A percentile compares a stretch with the other conserved stretches of the same genome.
phyloP scores from a whole-genome alignment of 208 protist genomes.

The Naegleria gruberi region DNA sequence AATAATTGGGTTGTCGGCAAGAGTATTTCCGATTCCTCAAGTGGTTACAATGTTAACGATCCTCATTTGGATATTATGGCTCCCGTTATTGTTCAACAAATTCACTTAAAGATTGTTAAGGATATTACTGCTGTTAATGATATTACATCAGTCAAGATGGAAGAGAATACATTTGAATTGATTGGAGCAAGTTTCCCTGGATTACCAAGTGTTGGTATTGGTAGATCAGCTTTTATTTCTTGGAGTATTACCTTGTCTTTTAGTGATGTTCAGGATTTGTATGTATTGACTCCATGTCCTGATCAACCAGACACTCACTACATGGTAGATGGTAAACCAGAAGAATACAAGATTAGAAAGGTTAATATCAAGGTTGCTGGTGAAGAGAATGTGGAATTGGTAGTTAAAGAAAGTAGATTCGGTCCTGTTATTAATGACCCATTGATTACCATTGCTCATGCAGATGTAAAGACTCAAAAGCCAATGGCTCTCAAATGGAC shows the following conservation, averaged over 20 bases:
- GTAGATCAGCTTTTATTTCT: not conserved
- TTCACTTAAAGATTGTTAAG: not conserved
- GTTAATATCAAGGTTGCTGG: not conserved
- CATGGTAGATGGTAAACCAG: not conserved
- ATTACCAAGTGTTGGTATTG: not conserved
- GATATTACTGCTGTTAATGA: not conserved
- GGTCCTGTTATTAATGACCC: not conserved
- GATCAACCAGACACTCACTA: not conserved
- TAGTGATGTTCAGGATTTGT: not conserved
- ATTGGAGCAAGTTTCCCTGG: not conserved
- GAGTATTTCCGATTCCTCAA: not conserved
- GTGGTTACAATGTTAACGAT: not conserved
- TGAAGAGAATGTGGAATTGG: not conserved
- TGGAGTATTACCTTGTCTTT: not conserved
- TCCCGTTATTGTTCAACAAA: not conserved
- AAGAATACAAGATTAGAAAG: not conserved
- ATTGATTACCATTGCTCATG: not conserved
- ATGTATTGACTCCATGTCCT: slow-evolving; percentile 8
- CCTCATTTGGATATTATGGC: slow-evolving; percentile 14
- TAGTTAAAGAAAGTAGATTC: not conserved
- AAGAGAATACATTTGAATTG: not conserved
- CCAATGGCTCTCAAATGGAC: not conserved
- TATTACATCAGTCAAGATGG: not conserved
- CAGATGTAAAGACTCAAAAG: not conserved
- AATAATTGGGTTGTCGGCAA: slow-evolving; percentile 9